Percentiles rank a stretch among this genome's conserved stretches.
These are phyloP conservation scores for Puccinia sorghi DNA, from an alignment of 1,284 basidiomycete species.

Conservation along the genomic window DNA sequence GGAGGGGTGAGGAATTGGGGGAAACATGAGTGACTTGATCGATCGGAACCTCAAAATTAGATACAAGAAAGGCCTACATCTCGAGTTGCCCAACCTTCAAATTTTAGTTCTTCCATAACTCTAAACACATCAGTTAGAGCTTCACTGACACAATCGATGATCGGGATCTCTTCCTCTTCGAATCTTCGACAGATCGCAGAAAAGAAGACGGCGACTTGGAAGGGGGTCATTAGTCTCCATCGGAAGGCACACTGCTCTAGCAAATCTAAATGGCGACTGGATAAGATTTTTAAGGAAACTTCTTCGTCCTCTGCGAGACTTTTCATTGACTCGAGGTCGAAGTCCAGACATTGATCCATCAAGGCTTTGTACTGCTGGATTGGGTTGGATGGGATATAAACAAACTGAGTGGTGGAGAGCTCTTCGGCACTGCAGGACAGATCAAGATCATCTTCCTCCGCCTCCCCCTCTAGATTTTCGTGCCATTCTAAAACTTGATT, in stretches of 20 bases:
- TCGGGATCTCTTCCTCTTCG: constrained; percentile 83
- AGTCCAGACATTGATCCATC: constrained; percentile 77
- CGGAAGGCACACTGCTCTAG: constrained; percentile 82
- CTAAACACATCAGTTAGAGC: constrained; percentile 74
- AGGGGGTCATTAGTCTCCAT: constrained; percentile 82
- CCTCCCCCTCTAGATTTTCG: neutral
- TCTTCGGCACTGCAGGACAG: constrained; percentile 14
- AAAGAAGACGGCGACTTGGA: constrained; percentile 77
- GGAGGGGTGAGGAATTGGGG: constrained; percentile 65
- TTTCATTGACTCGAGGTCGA: constrained; percentile 85
- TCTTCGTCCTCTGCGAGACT: constrained; percentile 92
- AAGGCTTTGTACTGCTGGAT: constrained; percentile 79
- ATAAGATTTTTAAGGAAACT: constrained; percentile 91
- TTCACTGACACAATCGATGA: constrained; percentile 85
- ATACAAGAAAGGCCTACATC: constrained; percentile 67
- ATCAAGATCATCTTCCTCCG: constrained; percentile 24
- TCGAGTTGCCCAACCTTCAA: constrained; percentile 69
- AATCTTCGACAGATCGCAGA: constrained; percentile 84
- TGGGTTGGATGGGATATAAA: constrained; percentile 87
- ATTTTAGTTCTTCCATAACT: constrained; percentile 66
- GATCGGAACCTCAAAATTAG: neutral
- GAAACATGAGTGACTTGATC: constrained; percentile 54
- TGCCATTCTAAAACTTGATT: constrained; percentile 21
- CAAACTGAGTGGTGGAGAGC: constrained; percentile 60
- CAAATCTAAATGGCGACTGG: constrained; percentile 74